These are phyloP conservation scores for Phytophthora cactorum DNA, from an alignment of 352 stramenopile genomes.

Conservation along the genomic window DNA sequence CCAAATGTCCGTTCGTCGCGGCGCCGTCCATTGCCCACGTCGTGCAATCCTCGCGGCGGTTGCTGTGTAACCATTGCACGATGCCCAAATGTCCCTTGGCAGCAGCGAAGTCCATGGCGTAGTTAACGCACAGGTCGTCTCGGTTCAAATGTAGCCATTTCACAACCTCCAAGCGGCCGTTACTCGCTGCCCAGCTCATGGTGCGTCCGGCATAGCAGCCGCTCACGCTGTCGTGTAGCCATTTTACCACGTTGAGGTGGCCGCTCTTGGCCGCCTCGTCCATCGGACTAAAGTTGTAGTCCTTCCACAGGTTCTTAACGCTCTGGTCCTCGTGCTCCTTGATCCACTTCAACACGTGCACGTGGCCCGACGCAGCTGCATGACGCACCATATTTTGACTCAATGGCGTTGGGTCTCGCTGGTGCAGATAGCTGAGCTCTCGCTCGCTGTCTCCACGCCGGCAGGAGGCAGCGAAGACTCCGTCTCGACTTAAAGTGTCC, in stretches of 20 bases:
- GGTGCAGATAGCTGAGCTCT: conserved; percentile 26
- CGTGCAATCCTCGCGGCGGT: conserved; percentile 23
- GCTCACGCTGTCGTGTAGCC: conserved; percentile 25
- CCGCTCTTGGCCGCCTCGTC: conserved; percentile 25
- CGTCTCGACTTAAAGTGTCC: conserved; percentile 17
- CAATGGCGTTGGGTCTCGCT: conserved; percentile 19
- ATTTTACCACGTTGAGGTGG: conserved; percentile 19
- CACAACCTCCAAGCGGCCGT: conserved; percentile 24
- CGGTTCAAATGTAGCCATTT: conserved; percentile 25
- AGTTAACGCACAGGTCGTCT: conserved; percentile 19
- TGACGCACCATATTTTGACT: conserved; percentile 27
- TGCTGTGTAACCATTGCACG: conserved; percentile 22
- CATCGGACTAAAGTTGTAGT: conserved; percentile 38
- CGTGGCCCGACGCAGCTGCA: conserved; percentile 18
- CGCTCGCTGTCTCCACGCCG: conserved; percentile 20
- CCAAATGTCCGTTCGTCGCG: conserved; percentile 24
- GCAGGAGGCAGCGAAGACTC: conserved; percentile 15
- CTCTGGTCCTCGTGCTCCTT: conserved; percentile 11
- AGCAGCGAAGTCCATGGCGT: conserved; percentile 32
- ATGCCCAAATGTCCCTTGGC: conserved; percentile 17
- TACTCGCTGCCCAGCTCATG: conserved; percentile 30
- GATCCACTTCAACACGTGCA: conserved; percentile 36
- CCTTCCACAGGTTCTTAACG: conserved; percentile 15
- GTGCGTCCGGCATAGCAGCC: conserved; percentile 20
- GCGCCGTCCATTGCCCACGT: conserved; percentile 4